phyloP scores from a whole-genome alignment of 805 yeast species.

The Candida tallmaniae region DNA sequence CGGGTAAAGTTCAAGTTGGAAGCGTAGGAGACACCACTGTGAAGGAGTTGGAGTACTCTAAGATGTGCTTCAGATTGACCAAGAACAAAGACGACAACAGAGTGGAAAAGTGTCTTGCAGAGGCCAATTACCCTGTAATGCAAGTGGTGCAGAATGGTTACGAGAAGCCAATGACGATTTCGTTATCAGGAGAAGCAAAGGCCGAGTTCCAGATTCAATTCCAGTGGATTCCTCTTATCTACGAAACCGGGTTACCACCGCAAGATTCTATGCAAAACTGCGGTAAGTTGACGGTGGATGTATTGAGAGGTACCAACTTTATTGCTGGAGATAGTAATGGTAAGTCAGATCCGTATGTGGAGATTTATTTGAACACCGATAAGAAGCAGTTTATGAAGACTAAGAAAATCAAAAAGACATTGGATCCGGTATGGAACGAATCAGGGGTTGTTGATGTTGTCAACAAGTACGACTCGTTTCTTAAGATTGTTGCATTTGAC shows the following conservation, averaged over 20 bases:
- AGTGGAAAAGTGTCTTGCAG: slow-evolving; percentile 55
- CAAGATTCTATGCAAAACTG: slow-evolving; percentile 70
- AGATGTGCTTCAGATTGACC: slow-evolving; percentile 55
- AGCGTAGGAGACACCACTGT: slow-evolving; percentile 68
- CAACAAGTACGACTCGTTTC: slow-evolving; percentile 56
- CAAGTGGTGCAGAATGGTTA: slow-evolving; percentile 65
- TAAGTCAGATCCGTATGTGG: slow-evolving; percentile 86
- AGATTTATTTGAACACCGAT: slow-evolving; percentile 61
- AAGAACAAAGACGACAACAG: slow-evolving; percentile 52
- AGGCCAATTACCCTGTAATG: slow-evolving; percentile 59
- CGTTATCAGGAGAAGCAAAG: slow-evolving; percentile 49
- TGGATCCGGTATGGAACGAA: slow-evolving; percentile 91
- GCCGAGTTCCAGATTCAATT: slow-evolving; percentile 54
- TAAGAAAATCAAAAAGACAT: slow-evolving; percentile 77
- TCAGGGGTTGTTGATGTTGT: slow-evolving; percentile 48
- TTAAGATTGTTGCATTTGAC: slow-evolving; percentile 63
- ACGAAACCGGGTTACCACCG: slow-evolving; percentile 56
- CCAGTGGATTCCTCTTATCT: slow-evolving; percentile 74
- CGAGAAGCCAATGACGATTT: slow-evolving; percentile 52
- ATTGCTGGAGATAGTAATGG: slow-evolving; percentile 90
- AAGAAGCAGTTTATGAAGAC: slow-evolving; percentile 63
- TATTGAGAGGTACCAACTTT: slow-evolving; percentile 61
- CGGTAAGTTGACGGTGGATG: slow-evolving; percentile 63
- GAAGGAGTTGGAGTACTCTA: slow-evolving; percentile 74
- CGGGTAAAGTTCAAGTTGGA: slow-evolving; percentile 29